These are phyloP conservation scores for Juglanconis juglandina DNA, from an alignment of 2,329 filamentous ascomycete species.

Conservation along the genomic window DNA sequence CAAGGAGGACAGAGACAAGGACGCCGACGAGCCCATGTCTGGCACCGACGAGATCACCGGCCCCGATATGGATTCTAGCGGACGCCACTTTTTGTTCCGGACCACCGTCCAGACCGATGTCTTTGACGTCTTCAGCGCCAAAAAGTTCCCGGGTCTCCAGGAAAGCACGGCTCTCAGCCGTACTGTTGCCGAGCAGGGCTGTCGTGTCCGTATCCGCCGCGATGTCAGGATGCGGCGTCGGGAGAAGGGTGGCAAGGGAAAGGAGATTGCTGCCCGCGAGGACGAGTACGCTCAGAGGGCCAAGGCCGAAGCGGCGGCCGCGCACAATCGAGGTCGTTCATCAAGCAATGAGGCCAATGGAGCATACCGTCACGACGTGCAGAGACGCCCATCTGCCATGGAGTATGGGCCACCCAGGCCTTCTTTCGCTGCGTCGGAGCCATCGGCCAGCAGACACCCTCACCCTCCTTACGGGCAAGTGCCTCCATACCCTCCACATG, in stretches of 20 bases:
- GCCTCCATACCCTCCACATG: slow-evolving; percentile 24
- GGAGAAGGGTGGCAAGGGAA: slow-evolving; percentile 41
- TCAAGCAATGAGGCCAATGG: slow-evolving; percentile 31
- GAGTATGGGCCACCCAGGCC: slow-evolving; percentile 31
- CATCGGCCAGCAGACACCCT: slow-evolving; percentile 23
- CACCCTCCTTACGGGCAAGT: slow-evolving; percentile 23
- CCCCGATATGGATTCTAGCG: slow-evolving; percentile 21
- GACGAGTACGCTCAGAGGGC: slow-evolving; percentile 29
- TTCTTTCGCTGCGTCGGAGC: slow-evolving; percentile 19
- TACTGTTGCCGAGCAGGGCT: slow-evolving; percentile 92
- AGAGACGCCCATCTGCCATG: slow-evolving; percentile 30
- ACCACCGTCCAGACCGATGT: slow-evolving; percentile 63
- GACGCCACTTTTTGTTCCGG: slow-evolving; percentile 13
- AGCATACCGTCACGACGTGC: slow-evolving; percentile 27
- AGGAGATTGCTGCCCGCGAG: slow-evolving; percentile 27
- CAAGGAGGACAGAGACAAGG: slow-evolving; percentile 78
- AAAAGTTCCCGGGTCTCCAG: slow-evolving; percentile 93
- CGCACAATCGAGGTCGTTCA: slow-evolving; percentile 30
- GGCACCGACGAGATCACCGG: slow-evolving; percentile 32
- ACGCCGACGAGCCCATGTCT: slow-evolving; percentile 42
- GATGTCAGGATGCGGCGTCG: slow-evolving; percentile 55
- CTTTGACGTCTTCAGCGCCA: slow-evolving; percentile 91
- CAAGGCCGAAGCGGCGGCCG: slow-evolving; percentile 29
- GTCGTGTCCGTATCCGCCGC: slow-evolving; percentile 89
- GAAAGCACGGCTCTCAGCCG: slow-evolving; percentile 87